Percentiles rank a stretch among this genome's conserved stretches.
phyloP scores from a whole-genome alignment of 257 asterid genomes.

The Primulina huaijiensis region DNA sequence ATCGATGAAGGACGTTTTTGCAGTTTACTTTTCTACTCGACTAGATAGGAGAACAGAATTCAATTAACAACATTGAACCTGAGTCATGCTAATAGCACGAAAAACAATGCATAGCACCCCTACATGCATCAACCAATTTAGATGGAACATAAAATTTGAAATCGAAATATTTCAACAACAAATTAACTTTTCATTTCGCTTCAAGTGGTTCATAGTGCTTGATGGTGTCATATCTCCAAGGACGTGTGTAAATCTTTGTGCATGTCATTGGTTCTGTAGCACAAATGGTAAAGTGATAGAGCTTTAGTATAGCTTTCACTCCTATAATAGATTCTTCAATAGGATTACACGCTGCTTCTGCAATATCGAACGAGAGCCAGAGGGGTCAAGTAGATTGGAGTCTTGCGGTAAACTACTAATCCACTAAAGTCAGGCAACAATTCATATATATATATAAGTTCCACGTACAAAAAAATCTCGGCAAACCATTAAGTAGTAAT shows the following conservation, averaged over 20 bases:
- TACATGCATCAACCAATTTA: not conserved
- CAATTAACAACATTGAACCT: not conserved
- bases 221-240: too few relatives aligned
- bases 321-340: not conserved
- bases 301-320: not conserved
- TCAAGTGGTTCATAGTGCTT: not conserved
- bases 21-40: not conserved
- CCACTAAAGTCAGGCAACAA: not conserved
- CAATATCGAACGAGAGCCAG: not conserved
- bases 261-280: not conserved
- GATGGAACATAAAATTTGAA: not conserved
- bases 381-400: not conserved
- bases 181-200: not conserved
- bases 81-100: not conserved
- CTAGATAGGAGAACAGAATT: not conserved
- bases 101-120: not conserved
- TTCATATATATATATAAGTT: not conserved
- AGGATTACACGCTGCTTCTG: not conserved
- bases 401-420: not conserved
- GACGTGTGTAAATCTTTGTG: not conserved
- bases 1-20: not conserved
- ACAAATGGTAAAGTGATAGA: not conserved
- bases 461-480: not conserved
- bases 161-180: not conserved
- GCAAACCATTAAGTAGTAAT: not conserved